phyloP scores from a whole-genome alignment of 352 stramenopile species.

The Pythium oligandrum region DNA sequence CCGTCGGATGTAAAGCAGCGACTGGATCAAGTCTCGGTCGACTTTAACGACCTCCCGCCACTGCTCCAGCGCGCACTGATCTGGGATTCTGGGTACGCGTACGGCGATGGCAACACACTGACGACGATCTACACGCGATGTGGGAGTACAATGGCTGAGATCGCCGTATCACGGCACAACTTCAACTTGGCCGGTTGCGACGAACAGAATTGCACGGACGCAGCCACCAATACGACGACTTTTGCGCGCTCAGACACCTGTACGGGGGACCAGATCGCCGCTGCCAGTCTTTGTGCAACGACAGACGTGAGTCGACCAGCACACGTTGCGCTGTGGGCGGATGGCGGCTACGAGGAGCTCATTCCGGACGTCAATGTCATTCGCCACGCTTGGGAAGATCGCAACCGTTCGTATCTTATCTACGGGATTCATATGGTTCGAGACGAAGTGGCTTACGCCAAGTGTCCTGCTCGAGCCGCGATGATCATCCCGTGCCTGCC shows the following conservation, averaged over 20 bases:
- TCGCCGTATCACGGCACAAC: conserved; percentile 18
- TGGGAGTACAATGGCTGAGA: conserved; percentile 29
- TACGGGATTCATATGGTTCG: conserved; percentile 16
- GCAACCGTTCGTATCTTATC: conserved; percentile 16
- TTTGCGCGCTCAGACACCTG: conserved; percentile 16
- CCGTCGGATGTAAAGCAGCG: conserved; percentile 17
- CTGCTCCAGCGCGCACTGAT: conserved; percentile 28
- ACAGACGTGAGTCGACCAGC: neutral
- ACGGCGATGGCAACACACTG: conserved; percentile 12
- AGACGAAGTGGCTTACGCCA: conserved; percentile 10
- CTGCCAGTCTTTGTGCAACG: conserved; percentile 11
- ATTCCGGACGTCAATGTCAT: conserved; percentile 17
- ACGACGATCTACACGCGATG: conserved; percentile 21
- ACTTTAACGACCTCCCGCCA: conserved; percentile 19
- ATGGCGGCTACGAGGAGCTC: conserved; percentile 8
- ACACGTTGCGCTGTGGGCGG: conserved; percentile 19
- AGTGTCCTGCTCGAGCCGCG: conserved; percentile 14
- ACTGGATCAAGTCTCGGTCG: conserved; percentile 11
- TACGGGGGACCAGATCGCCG: conserved; percentile 16
- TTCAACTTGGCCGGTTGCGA: conserved; percentile 9
- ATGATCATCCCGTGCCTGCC: conserved; percentile 31
- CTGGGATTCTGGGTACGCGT: conserved; percentile 31
- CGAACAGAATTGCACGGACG: conserved; percentile 13
- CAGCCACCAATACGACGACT: conserved; percentile 3
- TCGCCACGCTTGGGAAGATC: conserved; percentile 19